Conservation (phyloP, 306 rosid genomes). For the Rosa lucieae region DNA sequence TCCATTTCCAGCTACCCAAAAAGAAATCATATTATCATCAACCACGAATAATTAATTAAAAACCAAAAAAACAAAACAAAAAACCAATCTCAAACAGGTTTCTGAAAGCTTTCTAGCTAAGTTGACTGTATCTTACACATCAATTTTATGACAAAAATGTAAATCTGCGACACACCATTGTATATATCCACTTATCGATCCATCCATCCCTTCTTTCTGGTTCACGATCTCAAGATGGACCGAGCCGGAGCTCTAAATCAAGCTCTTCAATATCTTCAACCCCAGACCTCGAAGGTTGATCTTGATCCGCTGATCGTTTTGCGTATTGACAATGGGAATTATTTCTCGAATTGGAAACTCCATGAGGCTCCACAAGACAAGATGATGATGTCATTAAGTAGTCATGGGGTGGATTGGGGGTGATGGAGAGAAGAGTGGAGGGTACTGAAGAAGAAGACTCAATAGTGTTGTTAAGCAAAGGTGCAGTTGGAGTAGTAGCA, state of each 20-base stretch:
- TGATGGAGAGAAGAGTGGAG: slow-evolving; percentile 59
- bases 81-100: background rate
- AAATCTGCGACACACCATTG: slow-evolving; percentile 4
- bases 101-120: background rate
- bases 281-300: slow-evolving; percentile 23
- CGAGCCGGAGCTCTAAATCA: slow-evolving; percentile 92
- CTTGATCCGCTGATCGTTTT: slow-evolving; percentile 24
- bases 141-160: background rate
- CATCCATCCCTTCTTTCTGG: slow-evolving; percentile 7
- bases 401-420: slow-evolving; percentile 30
- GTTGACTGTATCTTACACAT: background rate
- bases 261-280: slow-evolving; percentile 52
- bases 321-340: slow-evolving; percentile 9
- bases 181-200: background rate
- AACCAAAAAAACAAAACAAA: background rate
- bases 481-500: slow-evolving; percentile 1
- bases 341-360: background rate
- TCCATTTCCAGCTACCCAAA: slow-evolving; percentile 18
- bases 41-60: background rate
- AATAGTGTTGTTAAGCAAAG: slow-evolving; percentile 10
- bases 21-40: background rate
- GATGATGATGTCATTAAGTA: slow-evolving; percentile 11
- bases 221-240: slow-evolving; percentile 42
- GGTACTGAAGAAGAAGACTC: slow-evolving; percentile 32
- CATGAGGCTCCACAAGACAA: background rate